phyloP scores from a whole-genome alignment of 1,139 yeast species.

The Groenewaldozyma sp. region DNA sequence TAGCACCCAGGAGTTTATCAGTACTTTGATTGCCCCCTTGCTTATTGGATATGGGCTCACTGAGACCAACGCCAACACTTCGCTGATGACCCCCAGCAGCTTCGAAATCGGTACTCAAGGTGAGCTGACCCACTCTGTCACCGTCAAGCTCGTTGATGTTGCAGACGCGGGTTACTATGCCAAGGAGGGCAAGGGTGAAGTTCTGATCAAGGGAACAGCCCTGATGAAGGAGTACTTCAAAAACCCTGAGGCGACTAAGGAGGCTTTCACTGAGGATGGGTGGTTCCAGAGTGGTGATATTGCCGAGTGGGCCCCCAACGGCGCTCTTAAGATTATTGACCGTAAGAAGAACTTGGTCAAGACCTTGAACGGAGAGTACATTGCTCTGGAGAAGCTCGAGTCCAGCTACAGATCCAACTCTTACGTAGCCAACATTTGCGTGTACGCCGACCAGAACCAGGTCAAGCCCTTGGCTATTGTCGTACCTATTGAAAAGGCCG shows the following conservation, averaged over 20 bases:
- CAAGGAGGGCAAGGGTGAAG: constrained; percentile 87
- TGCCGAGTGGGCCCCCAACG: constrained; percentile 82
- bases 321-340: constrained; percentile 77
- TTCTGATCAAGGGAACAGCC: constrained; percentile 66
- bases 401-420: constrained; percentile 70
- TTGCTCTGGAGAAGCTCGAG: constrained; percentile 92
- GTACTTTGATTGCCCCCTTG: constrained; percentile 77
- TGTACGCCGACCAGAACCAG: constrained; percentile 78
- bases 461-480: constrained; percentile 91
- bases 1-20: constrained; percentile 79
- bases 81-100: constrained; percentile 54
- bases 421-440: constrained; percentile 72
- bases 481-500: constrained; percentile 64
- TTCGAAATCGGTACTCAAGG: constrained; percentile 76
- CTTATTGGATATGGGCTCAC: constrained; percentile 95
- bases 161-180: constrained; percentile 90
- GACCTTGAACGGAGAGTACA: constrained; percentile 94
- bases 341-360: constrained; percentile 94
- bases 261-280: constrained; percentile 71
- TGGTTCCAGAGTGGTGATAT: constrained; percentile 98
- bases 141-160: constrained; percentile 85
- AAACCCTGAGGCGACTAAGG: constrained; percentile 72
- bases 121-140: constrained; percentile 69
- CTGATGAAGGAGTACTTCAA: constrained; percentile 72
- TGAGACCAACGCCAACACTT: constrained; percentile 87